Conservation (phyloP, 2,329 filamentous ascomycete species). For the Penicillium griseofulvum region DNA sequence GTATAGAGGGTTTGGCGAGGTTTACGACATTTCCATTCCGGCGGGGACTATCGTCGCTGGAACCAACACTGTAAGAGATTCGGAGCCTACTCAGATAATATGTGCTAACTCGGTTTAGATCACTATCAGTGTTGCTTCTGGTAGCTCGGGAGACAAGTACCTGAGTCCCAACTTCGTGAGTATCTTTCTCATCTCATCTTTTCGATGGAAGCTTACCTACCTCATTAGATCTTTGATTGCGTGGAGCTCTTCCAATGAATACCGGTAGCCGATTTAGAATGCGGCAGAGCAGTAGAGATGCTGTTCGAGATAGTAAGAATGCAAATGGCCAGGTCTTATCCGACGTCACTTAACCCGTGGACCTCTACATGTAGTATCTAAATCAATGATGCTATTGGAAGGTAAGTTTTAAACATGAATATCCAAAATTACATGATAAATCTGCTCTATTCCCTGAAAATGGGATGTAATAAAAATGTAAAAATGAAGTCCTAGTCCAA, state of each 20-base stretch:
- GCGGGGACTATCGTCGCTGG: slow-evolving; percentile 59
- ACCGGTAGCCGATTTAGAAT: too few species aligned
- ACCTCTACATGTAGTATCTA: too few species aligned
- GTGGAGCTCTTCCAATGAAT: slow-evolving; percentile 31
- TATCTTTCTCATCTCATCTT: neutral
- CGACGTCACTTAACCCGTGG: neutral
- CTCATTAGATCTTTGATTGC: slow-evolving; percentile 29
- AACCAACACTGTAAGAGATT: slow-evolving; percentile 50
- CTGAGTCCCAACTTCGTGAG: slow-evolving; percentile 56
- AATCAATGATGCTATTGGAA: neutral
- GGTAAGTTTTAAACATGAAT: too few species aligned
- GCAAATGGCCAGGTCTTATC: neutral
- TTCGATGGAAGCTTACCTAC: neutral
- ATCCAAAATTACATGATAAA: neutral
- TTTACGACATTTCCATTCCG: slow-evolving; percentile 62
- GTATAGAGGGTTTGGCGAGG: slow-evolving; percentile 62
- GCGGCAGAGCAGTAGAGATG: too few species aligned
- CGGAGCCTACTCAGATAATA: neutral
- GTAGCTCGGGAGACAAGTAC: slow-evolving; percentile 55
- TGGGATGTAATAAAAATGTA: neutral
- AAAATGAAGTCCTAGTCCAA: neutral
- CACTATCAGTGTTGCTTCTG: slow-evolving; percentile 58
- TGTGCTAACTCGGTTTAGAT: slow-evolving; percentile 34
- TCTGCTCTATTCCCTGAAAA: neutral
- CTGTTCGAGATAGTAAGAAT: neutral